A percentile compares a stretch with the other conserved stretches of the same genome.
These are phyloP conservation scores for Arabidopsis arenosa DNA, from an alignment of 345 rosid species.

Conservation along the genomic window DNA sequence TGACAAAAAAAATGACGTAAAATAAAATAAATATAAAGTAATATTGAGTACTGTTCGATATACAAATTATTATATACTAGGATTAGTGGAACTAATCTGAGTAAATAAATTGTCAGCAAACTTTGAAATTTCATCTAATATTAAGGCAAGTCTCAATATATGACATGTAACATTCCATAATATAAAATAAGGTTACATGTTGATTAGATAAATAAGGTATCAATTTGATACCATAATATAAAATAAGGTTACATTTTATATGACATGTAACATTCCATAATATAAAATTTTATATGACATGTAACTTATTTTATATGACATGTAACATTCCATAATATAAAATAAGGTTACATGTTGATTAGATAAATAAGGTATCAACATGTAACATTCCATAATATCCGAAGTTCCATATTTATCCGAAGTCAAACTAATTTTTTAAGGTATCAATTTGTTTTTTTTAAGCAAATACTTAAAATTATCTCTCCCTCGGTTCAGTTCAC, in stretches of 20 bases:
- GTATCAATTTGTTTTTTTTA: conserved; percentile 31
- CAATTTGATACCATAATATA: too few species aligned
- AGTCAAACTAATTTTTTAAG: conserved; percentile 25
- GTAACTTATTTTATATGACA: too few species aligned
- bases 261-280: too few species aligned
- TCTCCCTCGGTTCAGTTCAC: conserved; percentile 12
- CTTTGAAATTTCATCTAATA: background rate
- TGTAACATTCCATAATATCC: conserved; percentile 35
- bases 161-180: conserved; percentile 33
- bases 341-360: too few species aligned
- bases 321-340: too few species aligned
- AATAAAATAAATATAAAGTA: too few species aligned
- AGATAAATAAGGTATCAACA: too few species aligned
- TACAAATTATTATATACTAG: background rate
- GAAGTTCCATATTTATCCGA: background rate
- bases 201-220: too few species aligned
- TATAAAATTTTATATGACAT: too few species aligned
- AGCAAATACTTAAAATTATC: background rate
- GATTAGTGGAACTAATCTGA: conserved; percentile 1
- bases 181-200: background rate
- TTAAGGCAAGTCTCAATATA: background rate
- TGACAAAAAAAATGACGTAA: background rate
- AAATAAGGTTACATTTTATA: too few species aligned
- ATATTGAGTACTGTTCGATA: background rate
- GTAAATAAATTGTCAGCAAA: background rate